Evolutionary conservation across 2,329 filamentous ascomycete genomes (phyloP), one percentile per base, ranked within the genome.

Genomic region (Cladorrhinum sp.): DNA sequence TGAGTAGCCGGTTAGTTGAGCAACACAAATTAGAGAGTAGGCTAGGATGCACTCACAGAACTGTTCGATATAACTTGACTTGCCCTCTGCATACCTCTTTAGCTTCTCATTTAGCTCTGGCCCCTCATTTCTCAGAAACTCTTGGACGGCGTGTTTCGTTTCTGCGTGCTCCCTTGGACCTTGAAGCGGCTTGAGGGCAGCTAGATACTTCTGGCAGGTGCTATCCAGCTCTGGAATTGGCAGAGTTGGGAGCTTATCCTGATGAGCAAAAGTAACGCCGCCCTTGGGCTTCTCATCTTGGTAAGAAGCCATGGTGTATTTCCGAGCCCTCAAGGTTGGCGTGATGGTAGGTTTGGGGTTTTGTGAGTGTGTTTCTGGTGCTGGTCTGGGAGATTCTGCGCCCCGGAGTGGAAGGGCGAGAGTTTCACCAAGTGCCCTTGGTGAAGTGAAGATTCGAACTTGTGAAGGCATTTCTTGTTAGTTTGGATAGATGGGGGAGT

Each of bases 41-140:
- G 58, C 16, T n/a, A 41, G 22, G 6, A 29, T 10, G 49, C 32
- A 83, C 91, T 72, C 84, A 96, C 93, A 99, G 69, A 99, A 99
- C 70, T 99, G 95, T 73, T 98, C 95, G 69, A 99, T 98, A 72
- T 97, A 99, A 75, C 93, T 98, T 38, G 91, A 91, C 77, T 93
- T 93, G 50, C 90, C 92, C 53, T 86, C 87, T 8, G 95, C 93
- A 78, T 98, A 99, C 69, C 88, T 87, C 78, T 93, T 95, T 59
- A 98, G 77, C 74, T 89, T 93, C 63, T 95, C 91, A 72, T 99
- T 93, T 52, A 99, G 77, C 50, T 89, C 86, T 0, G 90, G 91
- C 0, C 95, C 95, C 64, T 97, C 93, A 0, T 82, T 79, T 67
- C 83, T 87, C 45, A 97, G 76, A 67, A 98, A 98, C 27, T 96